Evolutionary conservation across 805 yeast species (phyloP).

Genomic region (Candida dajiaensis): DNA sequence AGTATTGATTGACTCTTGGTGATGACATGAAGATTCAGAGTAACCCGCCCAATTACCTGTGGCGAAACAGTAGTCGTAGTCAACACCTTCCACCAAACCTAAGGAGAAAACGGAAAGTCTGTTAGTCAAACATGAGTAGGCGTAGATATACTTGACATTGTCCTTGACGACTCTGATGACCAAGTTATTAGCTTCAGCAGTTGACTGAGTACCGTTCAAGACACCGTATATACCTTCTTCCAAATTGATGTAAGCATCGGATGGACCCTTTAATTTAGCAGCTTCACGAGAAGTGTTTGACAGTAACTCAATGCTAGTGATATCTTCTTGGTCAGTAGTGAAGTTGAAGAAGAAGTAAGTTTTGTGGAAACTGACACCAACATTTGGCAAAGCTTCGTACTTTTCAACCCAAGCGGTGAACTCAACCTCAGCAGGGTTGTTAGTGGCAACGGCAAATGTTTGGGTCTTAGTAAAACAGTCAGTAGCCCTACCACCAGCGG

Average conservation of each 20-base stretch:
- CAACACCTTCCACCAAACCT: too few relatives aligned
- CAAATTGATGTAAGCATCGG: conserved; percentile 13
- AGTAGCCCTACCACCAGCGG: conserved; percentile 5
- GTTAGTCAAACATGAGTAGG: too few relatives aligned
- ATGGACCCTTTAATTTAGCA: not conserved
- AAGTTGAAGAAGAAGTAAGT: conserved; percentile 12
- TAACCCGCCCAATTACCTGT: conserved; percentile 1
- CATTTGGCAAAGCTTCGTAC: not conserved
- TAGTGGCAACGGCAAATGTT: conserved; percentile 1
- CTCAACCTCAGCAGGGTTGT: conserved; percentile 3
- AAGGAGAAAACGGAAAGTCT: too few relatives aligned
- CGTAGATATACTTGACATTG: too few relatives aligned
- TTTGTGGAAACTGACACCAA: not conserved
- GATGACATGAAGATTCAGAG: conserved; percentile 1
- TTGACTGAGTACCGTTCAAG: too few relatives aligned
- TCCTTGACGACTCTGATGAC: too few relatives aligned
- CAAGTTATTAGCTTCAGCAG: too few relatives aligned
- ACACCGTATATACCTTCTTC: conserved; percentile 13
- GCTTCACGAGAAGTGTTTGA: conserved; percentile 2
- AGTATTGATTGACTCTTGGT: not conserved
- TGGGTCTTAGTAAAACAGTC: conserved; percentile 7
- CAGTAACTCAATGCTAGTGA: conserved; percentile 13
- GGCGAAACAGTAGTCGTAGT: conserved; percentile 4
- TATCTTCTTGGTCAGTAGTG: conserved; percentile 12
- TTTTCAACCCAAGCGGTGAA: conserved; percentile 7